Evolutionary conservation across 1,139 yeast species (phyloP).

Genomic region (Suhomyces panamericanus): DNA sequence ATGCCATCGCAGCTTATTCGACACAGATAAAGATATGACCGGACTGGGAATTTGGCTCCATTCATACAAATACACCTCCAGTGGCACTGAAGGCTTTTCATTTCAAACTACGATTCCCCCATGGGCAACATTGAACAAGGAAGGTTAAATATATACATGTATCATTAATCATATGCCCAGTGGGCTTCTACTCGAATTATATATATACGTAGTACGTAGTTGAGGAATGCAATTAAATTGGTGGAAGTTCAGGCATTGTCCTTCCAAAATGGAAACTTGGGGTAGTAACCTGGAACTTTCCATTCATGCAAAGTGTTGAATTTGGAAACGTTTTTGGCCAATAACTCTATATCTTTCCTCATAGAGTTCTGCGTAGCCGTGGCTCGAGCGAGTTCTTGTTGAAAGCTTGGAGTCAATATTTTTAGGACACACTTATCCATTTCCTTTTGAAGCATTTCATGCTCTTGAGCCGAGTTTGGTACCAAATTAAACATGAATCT

Average conservation of each 20-base stretch:
- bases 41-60: slow-evolving; percentile 56
- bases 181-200: background rate
- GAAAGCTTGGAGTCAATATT: slow-evolving; percentile 24
- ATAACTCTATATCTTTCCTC: slow-evolving; percentile 64
- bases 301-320: slow-evolving; percentile 11
- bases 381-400: slow-evolving; percentile 54
- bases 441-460: slow-evolving; percentile 26
- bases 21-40: slow-evolving; percentile 37
- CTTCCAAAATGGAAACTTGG: slow-evolving; percentile 25
- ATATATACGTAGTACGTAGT: too few species aligned
- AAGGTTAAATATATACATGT: too few species aligned
- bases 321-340: slow-evolving; percentile 4
- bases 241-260: background rate
- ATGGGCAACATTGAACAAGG: slow-evolving; percentile 27
- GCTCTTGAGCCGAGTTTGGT: slow-evolving; percentile 26
- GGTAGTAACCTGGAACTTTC: slow-evolving; percentile 17
- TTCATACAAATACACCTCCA: slow-evolving; percentile 48
- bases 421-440: slow-evolving; percentile 30
- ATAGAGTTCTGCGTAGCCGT: slow-evolving; percentile 65
- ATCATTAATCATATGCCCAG: too few species aligned
- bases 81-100: slow-evolving; percentile 19
- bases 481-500: slow-evolving; percentile 15
- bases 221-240: too few species aligned
- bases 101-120: slow-evolving; percentile 39
- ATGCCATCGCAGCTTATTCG: slow-evolving; percentile 44